Evolutionary conservation across 306 rosid genomes (phyloP).

Genomic region (Lablab purpureus): DNA sequence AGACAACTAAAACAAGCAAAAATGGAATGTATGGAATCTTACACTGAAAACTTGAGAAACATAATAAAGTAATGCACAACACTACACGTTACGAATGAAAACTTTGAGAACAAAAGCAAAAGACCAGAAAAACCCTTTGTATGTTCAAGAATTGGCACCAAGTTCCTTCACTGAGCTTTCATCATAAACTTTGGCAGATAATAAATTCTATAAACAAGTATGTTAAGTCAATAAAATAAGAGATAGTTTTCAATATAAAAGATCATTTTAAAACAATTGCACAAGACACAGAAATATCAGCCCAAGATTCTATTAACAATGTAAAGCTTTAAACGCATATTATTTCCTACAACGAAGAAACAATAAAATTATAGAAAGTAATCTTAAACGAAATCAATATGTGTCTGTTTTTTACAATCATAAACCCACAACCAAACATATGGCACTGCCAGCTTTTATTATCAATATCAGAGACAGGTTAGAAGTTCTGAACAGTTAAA

Average conservation of each 20-base stretch:
- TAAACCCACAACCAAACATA: slow-evolving; percentile 22
- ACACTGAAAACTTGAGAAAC: slow-evolving; percentile 30
- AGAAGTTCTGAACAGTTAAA: slow-evolving; percentile 40
- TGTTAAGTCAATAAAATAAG: slow-evolving; percentile 6
- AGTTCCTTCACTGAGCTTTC: slow-evolving; percentile 16
- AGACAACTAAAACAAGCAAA: slow-evolving; percentile 33
- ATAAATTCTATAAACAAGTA: slow-evolving; percentile 34
- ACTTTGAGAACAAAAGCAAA: slow-evolving; percentile 27
- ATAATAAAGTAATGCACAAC: slow-evolving; percentile 31
- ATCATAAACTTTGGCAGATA: slow-evolving; percentile 24
- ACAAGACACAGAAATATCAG: slow-evolving; percentile 14
- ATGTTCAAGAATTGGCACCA: slow-evolving; percentile 16
- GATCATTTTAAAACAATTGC: slow-evolving; percentile 23
- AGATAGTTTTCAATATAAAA: slow-evolving; percentile 21
- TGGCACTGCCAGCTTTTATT: slow-evolving; percentile 10
- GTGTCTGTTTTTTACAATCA: slow-evolving; percentile 12
- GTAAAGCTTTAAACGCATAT: slow-evolving; percentile 28
- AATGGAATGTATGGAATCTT: slow-evolving; percentile 18
- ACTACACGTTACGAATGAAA: slow-evolving; percentile 36
- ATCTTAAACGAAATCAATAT: slow-evolving; percentile 13
- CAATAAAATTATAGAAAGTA: slow-evolving; percentile 7
- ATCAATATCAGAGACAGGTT: slow-evolving; percentile 4
- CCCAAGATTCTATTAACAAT: slow-evolving; percentile 14
- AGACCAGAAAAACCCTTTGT: background rate
- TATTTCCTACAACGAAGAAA: slow-evolving; percentile 16